phyloP scores from a whole-genome alignment of 192 early-diverging fungal genomes.

The Umbelopsis sp. region DNA sequence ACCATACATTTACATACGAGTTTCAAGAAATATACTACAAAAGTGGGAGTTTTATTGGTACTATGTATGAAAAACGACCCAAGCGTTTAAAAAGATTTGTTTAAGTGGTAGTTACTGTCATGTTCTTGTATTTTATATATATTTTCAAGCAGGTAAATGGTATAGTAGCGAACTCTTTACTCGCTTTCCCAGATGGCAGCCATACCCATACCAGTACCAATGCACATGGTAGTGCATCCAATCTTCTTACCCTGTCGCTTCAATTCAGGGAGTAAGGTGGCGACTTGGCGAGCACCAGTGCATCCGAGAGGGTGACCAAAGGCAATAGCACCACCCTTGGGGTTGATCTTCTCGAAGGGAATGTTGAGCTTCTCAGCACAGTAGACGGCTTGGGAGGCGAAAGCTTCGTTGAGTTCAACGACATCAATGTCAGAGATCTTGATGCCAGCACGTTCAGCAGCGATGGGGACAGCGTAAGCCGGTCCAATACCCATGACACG shows the following conservation, averaged over 20 bases:
- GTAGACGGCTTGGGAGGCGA: constrained; percentile 96
- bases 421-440: constrained; percentile 80
- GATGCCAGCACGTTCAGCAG: constrained; percentile 79
- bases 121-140: neutral
- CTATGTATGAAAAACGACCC: constrained; percentile 11
- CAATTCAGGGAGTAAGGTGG: constrained; percentile 91
- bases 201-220: constrained; percentile 95
- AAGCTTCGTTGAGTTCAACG: constrained; percentile 97
- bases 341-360: constrained; percentile 90
- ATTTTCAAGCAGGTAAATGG: neutral
- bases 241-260: constrained; percentile 79
- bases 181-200: constrained; percentile 85
- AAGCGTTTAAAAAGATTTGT: neutral
- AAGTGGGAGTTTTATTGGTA: neutral
- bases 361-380: constrained; percentile 86
- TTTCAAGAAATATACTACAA: constrained; percentile 12
- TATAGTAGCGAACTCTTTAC: constrained; percentile 25
- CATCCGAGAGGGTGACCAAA: constrained; percentile 91
- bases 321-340: constrained; percentile 97
- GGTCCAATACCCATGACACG: constrained; percentile 98
- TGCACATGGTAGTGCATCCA: constrained; percentile 90
- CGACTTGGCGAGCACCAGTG: constrained; percentile 95
- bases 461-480: constrained; percentile 91
- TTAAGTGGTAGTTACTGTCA: neutral
- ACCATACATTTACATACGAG: neutral